Base-by-base conservation (phyloP, 306 rosid species). In the Castanopsis chinensis region DNA sequence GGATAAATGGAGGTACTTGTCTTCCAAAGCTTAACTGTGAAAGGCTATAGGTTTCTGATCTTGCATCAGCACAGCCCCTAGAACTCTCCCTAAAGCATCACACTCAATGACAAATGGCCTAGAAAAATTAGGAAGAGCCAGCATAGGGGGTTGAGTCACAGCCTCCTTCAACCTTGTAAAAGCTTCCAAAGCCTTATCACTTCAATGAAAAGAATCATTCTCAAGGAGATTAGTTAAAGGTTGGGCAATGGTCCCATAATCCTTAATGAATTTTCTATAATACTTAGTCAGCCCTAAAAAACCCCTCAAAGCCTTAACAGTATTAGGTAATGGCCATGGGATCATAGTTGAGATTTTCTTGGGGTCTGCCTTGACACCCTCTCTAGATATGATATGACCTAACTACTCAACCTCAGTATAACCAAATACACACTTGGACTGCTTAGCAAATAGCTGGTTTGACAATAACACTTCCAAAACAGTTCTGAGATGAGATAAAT, bases 331-430 rank as follows among this genome's bases (percentile, higher is more conserved):
- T 13, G 35, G 78, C 41, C 56, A 58, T 2, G 20, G 33, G 0
- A 12, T 0, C 69, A 58, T 74, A 10, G 21, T 2, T n/a, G 35
- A 2, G 0, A 74, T 20, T 21, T 74, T 74, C 0, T 3, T 1
- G 3, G 20, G 20, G 6, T 74, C 10, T 2, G 2, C 69, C 4
- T 14, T 19, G 0, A 74, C 69, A 1, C 78, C 23, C 0, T 21
- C 1, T 0, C 0, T 0, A 0, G 37, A 57, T 0, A 58, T 6
- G 5, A 74, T 0, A 21, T 74, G 41, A 4, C 78, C 57, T 1
- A 58, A 5, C 8, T 74, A 74, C 2, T 14, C 20, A 5, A 57
- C 54, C 2, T 33, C 17, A 1, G 0, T 2, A 0, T 2, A 4
- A 0, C 14, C 37, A 37, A 74, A 74, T 0, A 4, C 11, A 5